Base-by-base conservation (phyloP, 140 eudicot genomes). In the Cichorium intybus region DNA sequence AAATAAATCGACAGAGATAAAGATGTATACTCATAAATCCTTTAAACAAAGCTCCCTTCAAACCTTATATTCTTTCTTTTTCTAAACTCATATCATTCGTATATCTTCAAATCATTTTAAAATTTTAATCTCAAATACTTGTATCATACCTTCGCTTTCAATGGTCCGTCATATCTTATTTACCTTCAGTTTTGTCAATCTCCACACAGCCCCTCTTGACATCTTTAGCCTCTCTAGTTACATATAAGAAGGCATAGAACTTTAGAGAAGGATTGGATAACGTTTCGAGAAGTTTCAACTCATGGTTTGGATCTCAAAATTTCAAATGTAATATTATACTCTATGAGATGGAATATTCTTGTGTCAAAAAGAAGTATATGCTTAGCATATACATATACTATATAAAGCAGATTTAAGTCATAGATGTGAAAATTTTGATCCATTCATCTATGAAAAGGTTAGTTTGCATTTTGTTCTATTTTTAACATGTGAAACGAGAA, bases 331-430 rank as follows among this genome's bases (percentile, higher is more conserved):
- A 20, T 65, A 20, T 29, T 65, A 65, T 65, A 49, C 60, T 65
- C 48, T 49, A 33, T 50, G 34, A 31, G 31, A 65, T 65, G 71
- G 71, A 65, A 65, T 65, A 65, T 65, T 50, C 60, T 65, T 14
- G 60, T 29, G 6, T 8, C 71, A 21, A 65, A 50, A 49, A 50
- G 50, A 16, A 50, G 60, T 50, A 65, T 65, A 65, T 65, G 71
- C 71, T 50, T 65, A 22, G 34, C 26, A 24, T 4, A 22, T 51
- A 51, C 21, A 51, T 4, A 51, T 21, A 51, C 16, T 11, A 39
- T 39, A 39, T 39, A 39, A 35, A 35, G 4, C 14, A 35, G 12
- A 35, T 35, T 35, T 2, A 35, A 35, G 43, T 10, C 7, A 31
- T 31, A 31, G 37, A 31, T 31, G 37, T 31, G 1, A 31, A 6